Conservation (phyloP, 306 rosid species). For the Sesbania bispinosa region DNA sequence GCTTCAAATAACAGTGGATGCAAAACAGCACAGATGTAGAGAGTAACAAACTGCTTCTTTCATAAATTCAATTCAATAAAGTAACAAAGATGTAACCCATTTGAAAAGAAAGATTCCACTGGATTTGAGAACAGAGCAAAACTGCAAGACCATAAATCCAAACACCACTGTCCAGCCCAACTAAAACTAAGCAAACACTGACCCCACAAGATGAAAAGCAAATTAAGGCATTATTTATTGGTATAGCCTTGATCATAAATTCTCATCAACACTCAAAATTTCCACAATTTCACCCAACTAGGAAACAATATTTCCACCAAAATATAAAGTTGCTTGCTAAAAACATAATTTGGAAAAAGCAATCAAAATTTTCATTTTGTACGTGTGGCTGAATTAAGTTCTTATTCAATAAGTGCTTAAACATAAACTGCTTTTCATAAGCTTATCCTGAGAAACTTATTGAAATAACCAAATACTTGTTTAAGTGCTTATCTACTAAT, state of each 20-base stretch:
- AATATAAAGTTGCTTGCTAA: neutral
- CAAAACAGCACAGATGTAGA: neutral
- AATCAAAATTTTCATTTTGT: neutral
- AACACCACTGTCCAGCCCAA: neutral
- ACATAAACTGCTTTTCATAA: too few relatives aligned
- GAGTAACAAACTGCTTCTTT: neutral
- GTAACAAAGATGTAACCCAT: neutral
- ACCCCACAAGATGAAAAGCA: neutral
- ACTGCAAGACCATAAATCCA: neutral
- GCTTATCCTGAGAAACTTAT: too few relatives aligned
- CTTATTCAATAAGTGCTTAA: too few relatives aligned
- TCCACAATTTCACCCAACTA: neutral
- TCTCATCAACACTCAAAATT: neutral
- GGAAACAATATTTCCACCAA: neutral
- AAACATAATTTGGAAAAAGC: neutral
- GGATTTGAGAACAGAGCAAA: neutral
- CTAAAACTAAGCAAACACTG: neutral
- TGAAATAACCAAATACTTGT: too few relatives aligned
- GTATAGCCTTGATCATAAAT: neutral
- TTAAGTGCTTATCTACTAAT: too few relatives aligned
- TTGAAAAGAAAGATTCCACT: neutral
- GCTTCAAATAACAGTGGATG: neutral
- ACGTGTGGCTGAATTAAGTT: too few relatives aligned
- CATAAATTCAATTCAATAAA: too few relatives aligned
- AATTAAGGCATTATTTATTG: neutral